Percentiles rank a stretch among this genome's conserved stretches.
These are phyloP conservation scores for Ustilago esculenta DNA, from an alignment of 1,284 basidiomycete species.

Conservation along the genomic window DNA sequence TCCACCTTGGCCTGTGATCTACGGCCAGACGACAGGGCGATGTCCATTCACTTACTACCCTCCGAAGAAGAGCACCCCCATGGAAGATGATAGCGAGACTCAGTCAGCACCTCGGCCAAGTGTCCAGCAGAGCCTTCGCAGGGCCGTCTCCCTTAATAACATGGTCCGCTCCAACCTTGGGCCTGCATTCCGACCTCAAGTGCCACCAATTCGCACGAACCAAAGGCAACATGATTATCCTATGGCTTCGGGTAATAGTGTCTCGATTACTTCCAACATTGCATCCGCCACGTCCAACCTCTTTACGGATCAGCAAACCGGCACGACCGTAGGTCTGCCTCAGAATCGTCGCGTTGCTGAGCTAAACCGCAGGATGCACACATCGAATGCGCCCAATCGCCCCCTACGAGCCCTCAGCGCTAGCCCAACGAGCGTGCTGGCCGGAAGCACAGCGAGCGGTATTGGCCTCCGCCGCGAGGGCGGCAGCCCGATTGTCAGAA, in stretches of 20 bases:
- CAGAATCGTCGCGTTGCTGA: constrained; percentile 56
- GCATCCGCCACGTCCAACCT: constrained; percentile 81
- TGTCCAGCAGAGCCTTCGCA: constrained; percentile 71
- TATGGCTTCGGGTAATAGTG: constrained; percentile 76
- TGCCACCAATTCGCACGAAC: constrained; percentile 17
- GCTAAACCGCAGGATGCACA: constrained; percentile 55
- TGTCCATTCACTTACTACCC: constrained; percentile 66
- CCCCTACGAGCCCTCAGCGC: constrained; percentile 22
- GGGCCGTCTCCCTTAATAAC: constrained; percentile 81
- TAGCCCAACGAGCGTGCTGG: constrained; percentile 44
- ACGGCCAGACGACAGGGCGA: constrained; percentile 68
- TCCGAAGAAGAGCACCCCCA: constrained; percentile 28
- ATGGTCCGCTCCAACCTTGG: constrained; percentile 70
- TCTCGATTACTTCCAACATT: constrained; percentile 86
- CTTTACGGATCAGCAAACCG: constrained; percentile 41
- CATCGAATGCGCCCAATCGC: constrained; percentile 25
- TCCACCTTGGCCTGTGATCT: constrained; percentile 71
- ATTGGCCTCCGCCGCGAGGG: constrained; percentile 41
- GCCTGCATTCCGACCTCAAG: constrained; percentile 19
- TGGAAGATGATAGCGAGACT: constrained; percentile 15
- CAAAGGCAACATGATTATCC: constrained; percentile 47
- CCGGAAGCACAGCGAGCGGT: constrained; percentile 41
- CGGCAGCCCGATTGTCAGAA: constrained; percentile 18
- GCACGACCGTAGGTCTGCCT: constrained; percentile 31
- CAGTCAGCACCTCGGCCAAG: constrained; percentile 7